A percentile compares a stretch with the other conserved stretches of the same genome.
Evolutionary conservation across 2,329 filamentous ascomycete genomes (phyloP).

Genomic region (Pseudohalonectria lignicola): DNA sequence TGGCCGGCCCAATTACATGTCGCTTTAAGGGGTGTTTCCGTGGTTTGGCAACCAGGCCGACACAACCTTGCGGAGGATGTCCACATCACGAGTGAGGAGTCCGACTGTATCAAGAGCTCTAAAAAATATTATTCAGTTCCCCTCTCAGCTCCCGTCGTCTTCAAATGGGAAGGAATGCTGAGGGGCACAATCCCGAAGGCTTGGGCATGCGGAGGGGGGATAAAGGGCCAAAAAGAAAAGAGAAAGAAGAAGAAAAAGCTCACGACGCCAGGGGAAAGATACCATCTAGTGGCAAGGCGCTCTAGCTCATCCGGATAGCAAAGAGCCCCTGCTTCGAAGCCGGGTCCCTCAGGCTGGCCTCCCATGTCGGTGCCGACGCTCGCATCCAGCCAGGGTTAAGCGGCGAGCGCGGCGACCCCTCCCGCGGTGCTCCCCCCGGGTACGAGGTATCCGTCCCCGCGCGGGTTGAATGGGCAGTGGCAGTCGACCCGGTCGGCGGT

Average conservation of each 20-base stretch:
- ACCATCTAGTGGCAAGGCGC: not conserved
- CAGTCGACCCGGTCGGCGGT: conserved; percentile 32
- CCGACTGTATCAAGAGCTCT: not conserved
- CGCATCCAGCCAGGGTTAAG: not conserved
- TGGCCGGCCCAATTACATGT: too few species aligned
- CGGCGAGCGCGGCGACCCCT: too few species aligned
- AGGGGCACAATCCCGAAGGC: too few species aligned
- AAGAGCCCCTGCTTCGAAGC: not conserved
- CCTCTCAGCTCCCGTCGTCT: too few species aligned
- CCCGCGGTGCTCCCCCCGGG: not conserved
- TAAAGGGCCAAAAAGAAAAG: too few species aligned
- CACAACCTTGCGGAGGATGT: not conserved
- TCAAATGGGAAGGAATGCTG: too few species aligned
- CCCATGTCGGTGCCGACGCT: not conserved
- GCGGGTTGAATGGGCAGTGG: conserved; percentile 27
- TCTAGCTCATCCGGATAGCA: not conserved
- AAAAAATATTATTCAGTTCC: not conserved
- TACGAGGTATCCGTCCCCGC: conserved; percentile 30
- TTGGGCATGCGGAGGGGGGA: too few species aligned
- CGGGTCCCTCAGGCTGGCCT: not conserved
- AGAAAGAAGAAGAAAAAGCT: not conserved
- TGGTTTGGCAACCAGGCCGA: not conserved
- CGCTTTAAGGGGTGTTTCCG: too few species aligned
- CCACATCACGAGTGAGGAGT: not conserved
- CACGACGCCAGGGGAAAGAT: not conserved